Percentiles rank a stretch among this genome's conserved stretches.
phyloP scores from a whole-genome alignment of 805 yeast species.

The Wickerhamiella alocasiicola region DNA sequence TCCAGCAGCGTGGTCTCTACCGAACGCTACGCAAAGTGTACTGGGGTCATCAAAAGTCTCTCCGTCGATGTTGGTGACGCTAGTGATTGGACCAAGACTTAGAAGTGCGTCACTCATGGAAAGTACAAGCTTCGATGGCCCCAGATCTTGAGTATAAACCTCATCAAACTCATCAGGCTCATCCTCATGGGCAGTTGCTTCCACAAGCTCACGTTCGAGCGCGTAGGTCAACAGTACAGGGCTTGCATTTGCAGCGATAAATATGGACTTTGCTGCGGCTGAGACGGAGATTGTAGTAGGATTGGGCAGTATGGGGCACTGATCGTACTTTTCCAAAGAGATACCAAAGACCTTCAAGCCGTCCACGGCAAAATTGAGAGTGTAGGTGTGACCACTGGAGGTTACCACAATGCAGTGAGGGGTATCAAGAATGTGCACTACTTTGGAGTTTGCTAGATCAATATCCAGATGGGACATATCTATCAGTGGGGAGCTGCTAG shows the following conservation, averaged over 20 bases:
- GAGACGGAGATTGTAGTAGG: slow-evolving; percentile 6
- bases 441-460: slow-evolving; percentile 41
- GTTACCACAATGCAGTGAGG: slow-evolving; percentile 32
- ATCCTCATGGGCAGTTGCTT: slow-evolving; percentile 28
- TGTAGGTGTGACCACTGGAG: slow-evolving; percentile 34
- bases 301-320: not conserved
- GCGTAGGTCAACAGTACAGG: slow-evolving; percentile 2
- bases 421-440: slow-evolving; percentile 26
- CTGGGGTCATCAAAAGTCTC: not conserved
- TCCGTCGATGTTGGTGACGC: slow-evolving; percentile 3
- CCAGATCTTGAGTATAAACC: slow-evolving; percentile 21
- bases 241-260: slow-evolving; percentile 7
- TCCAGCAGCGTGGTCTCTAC: not conserved
- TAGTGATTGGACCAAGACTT: slow-evolving; percentile 11
- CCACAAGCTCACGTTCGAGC: slow-evolving; percentile 38
- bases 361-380: slow-evolving; percentile 29
- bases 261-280: not conserved
- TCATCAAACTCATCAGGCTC: slow-evolving; percentile 26
- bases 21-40: slow-evolving; percentile 2
- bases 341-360: slow-evolving; percentile 35
- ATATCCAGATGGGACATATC: slow-evolving; percentile 37
- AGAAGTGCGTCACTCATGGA: slow-evolving; percentile 10
- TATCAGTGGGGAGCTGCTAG: slow-evolving; percentile 25
- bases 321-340: slow-evolving; percentile 32
- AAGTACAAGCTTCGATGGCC: not conserved